These are phyloP conservation scores for Aurifilum marmelostoma DNA, from an alignment of 2,329 filamentous ascomycete species.

Conservation along the genomic window DNA sequence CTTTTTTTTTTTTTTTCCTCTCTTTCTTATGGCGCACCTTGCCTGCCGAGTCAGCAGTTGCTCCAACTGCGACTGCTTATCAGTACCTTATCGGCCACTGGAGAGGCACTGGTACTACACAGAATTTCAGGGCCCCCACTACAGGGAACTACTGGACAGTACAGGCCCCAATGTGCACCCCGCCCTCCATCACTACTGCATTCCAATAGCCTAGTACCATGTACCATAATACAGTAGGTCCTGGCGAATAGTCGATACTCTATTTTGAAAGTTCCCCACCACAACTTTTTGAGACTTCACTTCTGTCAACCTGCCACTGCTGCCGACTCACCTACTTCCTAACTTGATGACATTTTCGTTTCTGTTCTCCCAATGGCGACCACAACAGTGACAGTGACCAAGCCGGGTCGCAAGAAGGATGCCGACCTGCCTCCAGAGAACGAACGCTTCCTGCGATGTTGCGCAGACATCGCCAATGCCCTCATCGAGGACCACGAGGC, in stretches of 20 bases:
- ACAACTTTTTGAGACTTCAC: background rate
- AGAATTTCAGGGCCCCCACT: constrained; percentile 25
- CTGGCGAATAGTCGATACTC: background rate
- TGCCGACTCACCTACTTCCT: background rate
- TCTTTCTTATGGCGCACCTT: background rate
- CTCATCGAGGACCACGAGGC: constrained; percentile 94
- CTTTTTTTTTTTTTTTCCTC: background rate
- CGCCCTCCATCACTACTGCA: background rate
- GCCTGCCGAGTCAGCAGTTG: background rate
- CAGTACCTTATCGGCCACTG: constrained; percentile 1
- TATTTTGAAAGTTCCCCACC: background rate
- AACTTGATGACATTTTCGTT: background rate
- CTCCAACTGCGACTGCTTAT: background rate
- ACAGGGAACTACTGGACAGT: background rate
- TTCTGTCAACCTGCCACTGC: background rate
- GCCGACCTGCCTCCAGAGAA: constrained; percentile 85
- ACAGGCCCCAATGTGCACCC: background rate
- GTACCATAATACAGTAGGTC: background rate
- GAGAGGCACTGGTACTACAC: constrained; percentile 6
- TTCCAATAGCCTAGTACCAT: no score
- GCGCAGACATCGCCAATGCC: constrained; percentile 91
- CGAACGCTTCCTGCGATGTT: constrained; percentile 91
- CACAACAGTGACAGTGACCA: constrained; percentile 51
- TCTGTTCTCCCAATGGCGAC: constrained; percentile 36
- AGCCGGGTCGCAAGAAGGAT: constrained; percentile 73